phyloP scores from a whole-genome alignment of 1,139 yeast species.

The Groenewaldozyma auringiensis region DNA sequence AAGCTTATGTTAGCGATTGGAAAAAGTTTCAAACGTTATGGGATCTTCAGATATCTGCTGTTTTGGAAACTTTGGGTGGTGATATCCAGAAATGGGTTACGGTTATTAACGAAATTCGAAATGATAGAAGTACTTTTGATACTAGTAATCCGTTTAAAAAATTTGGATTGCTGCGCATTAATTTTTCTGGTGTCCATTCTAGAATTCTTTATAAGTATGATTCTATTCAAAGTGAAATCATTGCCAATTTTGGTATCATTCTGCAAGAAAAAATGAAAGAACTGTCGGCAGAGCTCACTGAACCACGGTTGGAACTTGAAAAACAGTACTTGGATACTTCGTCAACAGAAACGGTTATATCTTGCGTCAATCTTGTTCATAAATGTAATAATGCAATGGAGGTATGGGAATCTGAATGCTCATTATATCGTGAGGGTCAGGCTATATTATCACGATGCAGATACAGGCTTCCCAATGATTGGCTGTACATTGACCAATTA shows the following conservation, averaged over 20 bases:
- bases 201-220: constrained; percentile 51
- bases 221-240: constrained; percentile 46
- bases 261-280: constrained; percentile 29
- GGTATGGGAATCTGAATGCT: constrained; percentile 30
- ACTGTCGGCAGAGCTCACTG: constrained; percentile 25
- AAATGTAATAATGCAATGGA: constrained; percentile 22
- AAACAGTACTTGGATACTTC: constrained; percentile 29
- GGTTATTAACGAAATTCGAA: constrained; percentile 40
- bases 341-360: constrained; percentile 34
- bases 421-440: constrained; percentile 38
- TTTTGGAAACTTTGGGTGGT: constrained; percentile 30
- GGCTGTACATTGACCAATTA: constrained; percentile 61
- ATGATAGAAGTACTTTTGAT: constrained; percentile 46
- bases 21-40: constrained; percentile 49
- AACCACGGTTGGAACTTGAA: constrained; percentile 33
- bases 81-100: constrained; percentile 44
- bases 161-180: constrained; percentile 39
- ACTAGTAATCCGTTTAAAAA: constrained; percentile 35
- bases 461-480: constrained; percentile 43
- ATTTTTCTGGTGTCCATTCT: constrained; percentile 48
- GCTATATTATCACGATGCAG: constrained; percentile 39
- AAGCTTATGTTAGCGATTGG: constrained; percentile 45
- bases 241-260: constrained; percentile 38
- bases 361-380: constrained; percentile 33
- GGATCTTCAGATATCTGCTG: constrained; percentile 41